Conservation (phyloP, 1,284 basidiomycete species). For the Ceratobasidium sp. region DNA sequence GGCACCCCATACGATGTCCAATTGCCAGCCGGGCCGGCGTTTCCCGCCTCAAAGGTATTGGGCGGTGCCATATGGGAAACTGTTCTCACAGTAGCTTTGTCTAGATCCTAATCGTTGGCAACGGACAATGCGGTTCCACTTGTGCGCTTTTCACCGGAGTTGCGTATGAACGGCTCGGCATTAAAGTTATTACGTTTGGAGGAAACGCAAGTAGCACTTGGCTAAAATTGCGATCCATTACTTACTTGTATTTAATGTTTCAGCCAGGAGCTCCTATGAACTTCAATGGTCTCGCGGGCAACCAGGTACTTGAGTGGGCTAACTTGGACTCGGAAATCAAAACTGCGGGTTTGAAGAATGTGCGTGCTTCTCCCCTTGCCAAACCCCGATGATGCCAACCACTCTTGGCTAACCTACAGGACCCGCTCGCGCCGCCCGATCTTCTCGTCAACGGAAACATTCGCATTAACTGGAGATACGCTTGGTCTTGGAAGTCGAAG, state of each 20-base stretch:
- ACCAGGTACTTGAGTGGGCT: constrained; percentile 74
- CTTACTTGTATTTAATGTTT: too few species aligned
- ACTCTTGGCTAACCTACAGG: neutral
- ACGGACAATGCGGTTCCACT: constrained; percentile 72
- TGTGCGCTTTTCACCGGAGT: constrained; percentile 75
- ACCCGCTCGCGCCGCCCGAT: constrained; percentile 37
- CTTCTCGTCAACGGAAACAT: constrained; percentile 43
- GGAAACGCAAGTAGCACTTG: constrained; percentile 56
- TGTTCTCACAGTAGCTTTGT: constrained; percentile 5
- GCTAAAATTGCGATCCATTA: too few species aligned
- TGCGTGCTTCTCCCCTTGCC: neutral
- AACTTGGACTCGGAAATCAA: constrained; percentile 75
- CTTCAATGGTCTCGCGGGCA: constrained; percentile 77
- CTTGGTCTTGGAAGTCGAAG: constrained; percentile 41
- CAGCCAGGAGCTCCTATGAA: constrained; percentile 65
- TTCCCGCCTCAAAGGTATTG: constrained; percentile 63
- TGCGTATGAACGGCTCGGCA: constrained; percentile 71
- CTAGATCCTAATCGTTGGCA: constrained; percentile 60
- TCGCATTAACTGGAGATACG: constrained; percentile 45
- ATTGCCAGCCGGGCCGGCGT: constrained; percentile 66
- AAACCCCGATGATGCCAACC: neutral
- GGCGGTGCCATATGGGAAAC: neutral
- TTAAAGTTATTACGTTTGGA: constrained; percentile 71
- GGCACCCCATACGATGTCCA: constrained; percentile 56
- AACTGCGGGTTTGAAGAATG: constrained; percentile 67